Evolutionary conservation across 192 early-diverging fungal genomes (phyloP).

Genomic region (Coemansia sp.): DNA sequence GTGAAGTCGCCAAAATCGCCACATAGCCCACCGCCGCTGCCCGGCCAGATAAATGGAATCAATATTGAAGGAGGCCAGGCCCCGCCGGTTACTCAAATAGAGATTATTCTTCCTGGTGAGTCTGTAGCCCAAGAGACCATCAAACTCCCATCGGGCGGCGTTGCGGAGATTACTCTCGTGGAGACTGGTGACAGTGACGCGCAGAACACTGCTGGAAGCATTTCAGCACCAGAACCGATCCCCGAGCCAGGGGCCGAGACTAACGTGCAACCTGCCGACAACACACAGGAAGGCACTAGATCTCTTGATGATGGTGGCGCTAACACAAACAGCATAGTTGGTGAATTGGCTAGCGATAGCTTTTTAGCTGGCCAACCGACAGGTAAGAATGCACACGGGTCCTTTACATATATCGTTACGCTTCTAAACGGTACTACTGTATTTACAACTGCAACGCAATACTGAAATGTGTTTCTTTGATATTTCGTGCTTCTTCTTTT

Average conservation of each 20-base stretch:
- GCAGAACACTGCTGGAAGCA: background rate
- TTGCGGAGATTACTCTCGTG: constrained; percentile 3
- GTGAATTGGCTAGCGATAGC: background rate
- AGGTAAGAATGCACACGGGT: background rate
- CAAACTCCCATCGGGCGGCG: constrained; percentile 19
- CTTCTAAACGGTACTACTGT: background rate
- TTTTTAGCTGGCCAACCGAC: constrained; percentile 1
- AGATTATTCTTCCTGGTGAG: constrained; percentile 51
- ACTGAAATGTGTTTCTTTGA: background rate
- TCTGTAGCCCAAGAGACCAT: constrained; percentile 44
- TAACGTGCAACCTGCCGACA: background rate
- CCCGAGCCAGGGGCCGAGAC: constrained; percentile 12
- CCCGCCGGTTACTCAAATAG: constrained; percentile 42
- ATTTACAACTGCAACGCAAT: background rate
- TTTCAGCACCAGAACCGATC: constrained; percentile 5
- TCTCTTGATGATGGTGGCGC: background rate
- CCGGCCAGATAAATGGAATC: constrained; percentile 30
- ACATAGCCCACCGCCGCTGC: constrained; percentile 14
- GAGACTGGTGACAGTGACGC: background rate
- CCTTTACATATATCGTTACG: background rate
- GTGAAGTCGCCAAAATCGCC: constrained; percentile 47
- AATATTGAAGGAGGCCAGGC: constrained; percentile 52
- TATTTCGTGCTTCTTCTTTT: background rate
- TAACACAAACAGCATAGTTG: background rate
- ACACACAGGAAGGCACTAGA: background rate